These are phyloP conservation scores for Alternaria sp. DNA, from an alignment of 2,329 filamentous ascomycete genomes.

Conservation along the genomic window DNA sequence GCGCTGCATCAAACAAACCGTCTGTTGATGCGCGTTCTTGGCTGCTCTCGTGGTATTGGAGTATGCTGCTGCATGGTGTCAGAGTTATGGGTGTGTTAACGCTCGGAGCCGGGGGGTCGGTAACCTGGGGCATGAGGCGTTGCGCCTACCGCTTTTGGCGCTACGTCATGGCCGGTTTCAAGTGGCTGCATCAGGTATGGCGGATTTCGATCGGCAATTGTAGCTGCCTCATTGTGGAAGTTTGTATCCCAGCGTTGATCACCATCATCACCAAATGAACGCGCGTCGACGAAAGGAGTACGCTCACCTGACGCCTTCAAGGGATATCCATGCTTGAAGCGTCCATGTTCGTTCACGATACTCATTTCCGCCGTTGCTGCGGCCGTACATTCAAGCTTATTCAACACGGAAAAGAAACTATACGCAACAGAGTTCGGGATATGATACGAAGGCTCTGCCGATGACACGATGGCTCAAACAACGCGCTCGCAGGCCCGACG, in stretches of 20 bases:
- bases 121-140: constrained; percentile 10
- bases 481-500: neutral
- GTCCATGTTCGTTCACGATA: neutral
- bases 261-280: constrained; percentile 2
- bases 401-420: constrained; percentile 4
- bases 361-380: constrained; percentile 1
- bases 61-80: neutral
- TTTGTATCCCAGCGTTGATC: neutral
- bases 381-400: neutral
- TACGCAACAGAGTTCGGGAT: neutral
- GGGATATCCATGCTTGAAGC: neutral
- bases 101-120: constrained; percentile 4
- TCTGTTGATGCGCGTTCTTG: neutral
- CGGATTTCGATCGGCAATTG: neutral
- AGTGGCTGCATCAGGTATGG: neutral
- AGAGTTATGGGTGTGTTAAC: neutral
- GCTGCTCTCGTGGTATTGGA: neutral
- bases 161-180: constrained; percentile 18
- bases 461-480: neutral
- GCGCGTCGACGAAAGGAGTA: constrained; percentile 7
- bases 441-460: neutral
- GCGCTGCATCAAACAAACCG: neutral
- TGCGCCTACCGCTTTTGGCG: constrained; percentile 9
- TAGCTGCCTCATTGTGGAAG: neutral
- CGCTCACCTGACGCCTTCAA: neutral